Percentiles rank a stretch among this genome's conserved stretches.
These are phyloP conservation scores for Coffea humblotiana DNA, from an alignment of 305 asterid genomes.

Conservation along the genomic window DNA sequence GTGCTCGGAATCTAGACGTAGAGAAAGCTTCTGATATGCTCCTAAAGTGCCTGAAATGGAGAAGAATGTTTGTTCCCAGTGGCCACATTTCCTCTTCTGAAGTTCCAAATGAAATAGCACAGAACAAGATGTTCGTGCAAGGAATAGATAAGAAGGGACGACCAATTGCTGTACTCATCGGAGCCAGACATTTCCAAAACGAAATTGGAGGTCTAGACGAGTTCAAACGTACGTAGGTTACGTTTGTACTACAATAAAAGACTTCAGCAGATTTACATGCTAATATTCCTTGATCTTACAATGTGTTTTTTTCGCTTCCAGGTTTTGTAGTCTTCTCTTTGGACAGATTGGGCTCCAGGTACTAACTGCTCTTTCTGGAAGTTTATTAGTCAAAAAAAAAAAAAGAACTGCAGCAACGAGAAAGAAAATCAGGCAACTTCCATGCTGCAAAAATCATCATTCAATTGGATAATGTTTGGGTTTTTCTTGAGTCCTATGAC, in stretches of 20 bases:
- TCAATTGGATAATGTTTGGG: background rate
- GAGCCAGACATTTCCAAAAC: slow-evolving; percentile 47
- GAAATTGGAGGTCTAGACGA: slow-evolving; percentile 57
- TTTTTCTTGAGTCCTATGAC: slow-evolving; percentile 15
- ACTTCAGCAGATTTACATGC: background rate
- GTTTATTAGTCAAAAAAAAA: background rate
- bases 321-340: slow-evolving; percentile 64
- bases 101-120: slow-evolving; percentile 52
- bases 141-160: slow-evolving; percentile 65
- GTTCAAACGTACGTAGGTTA: slow-evolving; percentile 51
- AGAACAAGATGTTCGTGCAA: slow-evolving; percentile 66
- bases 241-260: background rate
- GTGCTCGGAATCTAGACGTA: slow-evolving; percentile 58
- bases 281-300: background rate
- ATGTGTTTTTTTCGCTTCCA: slow-evolving; percentile 26
- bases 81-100: slow-evolving; percentile 49
- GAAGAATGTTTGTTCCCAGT: slow-evolving; percentile 51
- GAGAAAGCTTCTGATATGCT: slow-evolving; percentile 67
- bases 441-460: background rate
- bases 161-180: slow-evolving; percentile 60
- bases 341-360: slow-evolving; percentile 73
- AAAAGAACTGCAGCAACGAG: too few species aligned
- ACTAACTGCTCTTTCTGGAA: background rate
- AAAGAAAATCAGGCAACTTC: background rate
- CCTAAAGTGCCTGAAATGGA: slow-evolving; percentile 58